Conservation (phyloP, 208 protist genomes). For the Leishmania gerbilli region DNA sequence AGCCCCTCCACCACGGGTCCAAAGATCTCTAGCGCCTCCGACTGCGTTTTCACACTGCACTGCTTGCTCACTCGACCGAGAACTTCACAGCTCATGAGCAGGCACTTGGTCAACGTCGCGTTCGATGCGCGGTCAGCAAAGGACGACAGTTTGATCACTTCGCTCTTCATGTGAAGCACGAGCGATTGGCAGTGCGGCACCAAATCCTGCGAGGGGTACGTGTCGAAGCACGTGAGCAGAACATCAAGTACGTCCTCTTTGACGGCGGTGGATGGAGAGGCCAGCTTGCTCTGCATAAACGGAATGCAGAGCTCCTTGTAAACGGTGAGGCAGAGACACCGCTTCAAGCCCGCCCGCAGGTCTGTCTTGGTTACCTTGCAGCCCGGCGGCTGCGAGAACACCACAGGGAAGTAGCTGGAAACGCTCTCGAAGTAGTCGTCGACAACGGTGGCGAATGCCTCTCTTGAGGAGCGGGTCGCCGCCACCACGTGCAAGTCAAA, state of each 20-base stretch:
- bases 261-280: constrained; percentile 64
- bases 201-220: constrained; percentile 17
- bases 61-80: constrained; percentile 32
- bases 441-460: constrained; percentile 32
- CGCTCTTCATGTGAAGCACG: constrained; percentile 53
- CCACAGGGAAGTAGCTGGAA: constrained; percentile 85
- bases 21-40: constrained; percentile 37
- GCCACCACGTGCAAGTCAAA: constrained; percentile 54
- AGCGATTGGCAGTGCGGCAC: constrained; percentile 29
- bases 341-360: constrained; percentile 42
- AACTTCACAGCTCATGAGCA: constrained; percentile 38
- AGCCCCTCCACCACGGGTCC: constrained; percentile 37
- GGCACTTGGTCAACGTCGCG: constrained; percentile 33
- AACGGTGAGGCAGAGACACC: constrained; percentile 41
- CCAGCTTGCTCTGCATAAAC: constrained; percentile 72
- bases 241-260: constrained; percentile 62
- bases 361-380: constrained; percentile 71
- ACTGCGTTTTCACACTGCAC: constrained; percentile 16
- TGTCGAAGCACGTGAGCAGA: constrained; percentile 38
- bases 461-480: constrained; percentile 13
- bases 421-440: constrained; percentile 79
- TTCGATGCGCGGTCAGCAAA: constrained; percentile 34
- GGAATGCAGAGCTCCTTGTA: constrained; percentile 63
- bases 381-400: constrained; percentile 68
- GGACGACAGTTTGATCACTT: constrained; percentile 60